phyloP scores from a whole-genome alignment of 176 grass and related monocot species.

The Musa beccarii region DNA sequence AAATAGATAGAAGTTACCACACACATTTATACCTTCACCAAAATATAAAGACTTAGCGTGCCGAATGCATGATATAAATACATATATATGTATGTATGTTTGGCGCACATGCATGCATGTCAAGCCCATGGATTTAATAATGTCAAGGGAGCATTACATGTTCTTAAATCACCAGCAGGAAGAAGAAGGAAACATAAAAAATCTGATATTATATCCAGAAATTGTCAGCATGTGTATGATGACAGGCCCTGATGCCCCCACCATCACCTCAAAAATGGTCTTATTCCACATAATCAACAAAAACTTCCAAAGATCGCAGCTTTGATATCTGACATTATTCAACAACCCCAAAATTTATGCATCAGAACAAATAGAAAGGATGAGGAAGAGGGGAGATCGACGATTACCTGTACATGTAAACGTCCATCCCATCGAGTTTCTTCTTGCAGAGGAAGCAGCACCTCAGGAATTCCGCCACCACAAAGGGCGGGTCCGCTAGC shows the following conservation, averaged over 20 bases:
- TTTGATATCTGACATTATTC: background rate
- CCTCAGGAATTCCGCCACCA: slow-evolving; percentile 6
- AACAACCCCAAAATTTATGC: background rate
- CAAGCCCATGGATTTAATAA: too few species aligned
- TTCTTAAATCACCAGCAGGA: background rate
- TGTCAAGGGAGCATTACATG: background rate
- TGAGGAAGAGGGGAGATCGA: background rate
- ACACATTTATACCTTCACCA: background rate
- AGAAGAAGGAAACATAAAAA: background rate
- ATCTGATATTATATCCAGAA: too few species aligned
- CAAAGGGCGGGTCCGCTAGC: background rate
- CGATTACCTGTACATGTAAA: slow-evolving; percentile 16
- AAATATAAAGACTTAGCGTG: too few species aligned
- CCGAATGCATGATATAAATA: too few species aligned
- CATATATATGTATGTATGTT: too few species aligned
- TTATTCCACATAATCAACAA: background rate
- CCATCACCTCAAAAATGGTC: background rate
- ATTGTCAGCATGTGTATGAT: background rate
- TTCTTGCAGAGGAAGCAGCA: slow-evolving; percentile 6
- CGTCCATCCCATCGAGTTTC: slow-evolving; percentile 7
- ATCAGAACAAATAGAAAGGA: background rate
- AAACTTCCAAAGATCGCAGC: background rate
- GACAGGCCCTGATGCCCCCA: background rate
- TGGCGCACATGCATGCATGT: too few species aligned
- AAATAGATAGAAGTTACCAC: background rate